A percentile compares a stretch with the other conserved stretches of the same genome.
These are phyloP conservation scores for Mycena chlorophos DNA, from an alignment of 768 basidiomycete species.

Conservation along the genomic window DNA sequence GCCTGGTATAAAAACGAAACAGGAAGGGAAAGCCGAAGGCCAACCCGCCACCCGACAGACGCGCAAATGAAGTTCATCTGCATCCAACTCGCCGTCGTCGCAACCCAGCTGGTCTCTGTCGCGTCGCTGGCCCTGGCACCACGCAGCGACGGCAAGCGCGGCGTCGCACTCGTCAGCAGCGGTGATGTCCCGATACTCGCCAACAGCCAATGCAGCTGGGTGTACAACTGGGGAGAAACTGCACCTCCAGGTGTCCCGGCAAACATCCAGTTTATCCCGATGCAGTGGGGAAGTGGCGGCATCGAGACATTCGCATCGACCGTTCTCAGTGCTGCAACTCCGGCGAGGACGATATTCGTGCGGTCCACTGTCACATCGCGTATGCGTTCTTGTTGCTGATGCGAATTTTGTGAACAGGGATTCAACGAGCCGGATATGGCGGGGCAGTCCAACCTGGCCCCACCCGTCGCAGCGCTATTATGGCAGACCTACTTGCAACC, in stretches of 20 bases:
- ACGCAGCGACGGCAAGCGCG: constrained; percentile 11
- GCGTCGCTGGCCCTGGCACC: background rate
- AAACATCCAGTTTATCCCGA: constrained; percentile 17
- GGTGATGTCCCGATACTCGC: background rate
- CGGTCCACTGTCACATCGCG: background rate
- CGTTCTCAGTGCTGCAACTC: background rate
- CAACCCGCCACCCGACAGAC: background rate
- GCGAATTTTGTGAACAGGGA: constrained; percentile 6
- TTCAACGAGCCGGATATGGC: constrained; percentile 26
- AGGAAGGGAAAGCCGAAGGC: too few relatives aligned
- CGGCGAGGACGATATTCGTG: constrained; percentile 7
- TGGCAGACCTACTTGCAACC: constrained; percentile 28
- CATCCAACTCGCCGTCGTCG: background rate
- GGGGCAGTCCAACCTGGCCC: constrained; percentile 19
- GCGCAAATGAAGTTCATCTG: background rate
- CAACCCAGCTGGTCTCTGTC: background rate
- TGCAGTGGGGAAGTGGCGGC: constrained; percentile 23
- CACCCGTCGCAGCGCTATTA: constrained; percentile 19
- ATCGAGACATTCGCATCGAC: background rate
- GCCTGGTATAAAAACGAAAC: too few relatives aligned
- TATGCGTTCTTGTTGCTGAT: too few relatives aligned
- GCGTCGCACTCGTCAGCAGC: constrained; percentile 6
- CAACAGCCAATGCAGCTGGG: constrained; percentile 10
- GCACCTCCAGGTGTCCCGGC: background rate
- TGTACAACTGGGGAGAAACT: constrained; percentile 12